phyloP scores from a whole-genome alignment of 495 filamentous ascomycete species.

The Haplographium delicatum region DNA sequence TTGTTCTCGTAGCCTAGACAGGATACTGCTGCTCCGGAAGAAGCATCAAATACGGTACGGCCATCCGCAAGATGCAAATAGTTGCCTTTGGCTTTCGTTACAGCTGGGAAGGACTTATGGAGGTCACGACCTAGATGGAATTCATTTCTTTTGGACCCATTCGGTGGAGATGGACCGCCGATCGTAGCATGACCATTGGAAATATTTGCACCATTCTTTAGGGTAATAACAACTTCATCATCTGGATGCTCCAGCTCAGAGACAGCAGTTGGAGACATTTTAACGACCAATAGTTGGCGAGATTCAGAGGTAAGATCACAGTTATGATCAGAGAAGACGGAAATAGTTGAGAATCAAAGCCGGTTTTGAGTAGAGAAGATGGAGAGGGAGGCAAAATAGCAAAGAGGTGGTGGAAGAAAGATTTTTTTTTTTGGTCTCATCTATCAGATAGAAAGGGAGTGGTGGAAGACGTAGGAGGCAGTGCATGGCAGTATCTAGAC shows the following conservation, averaged over 20 bases:
- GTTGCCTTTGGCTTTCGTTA: slow-evolving; percentile 20
- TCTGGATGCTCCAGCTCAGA: not conserved
- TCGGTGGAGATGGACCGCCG: not conserved
- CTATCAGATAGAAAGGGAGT: too few relatives aligned
- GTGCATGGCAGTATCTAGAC: too few relatives aligned
- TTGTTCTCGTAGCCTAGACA: slow-evolving; percentile 44
- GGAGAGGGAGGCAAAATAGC: not conserved
- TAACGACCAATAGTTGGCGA: too few relatives aligned
- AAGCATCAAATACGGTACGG: slow-evolving; percentile 58
- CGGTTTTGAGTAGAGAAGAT: not conserved
- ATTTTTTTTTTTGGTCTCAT: too few relatives aligned
- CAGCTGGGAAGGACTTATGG: slow-evolving; percentile 18
- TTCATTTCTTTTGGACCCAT: slow-evolving; percentile 1
- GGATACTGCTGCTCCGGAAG: slow-evolving; percentile 49
- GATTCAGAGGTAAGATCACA: too few relatives aligned
- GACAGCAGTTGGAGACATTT: slow-evolving; percentile 16
- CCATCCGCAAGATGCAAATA: slow-evolving; percentile 46
- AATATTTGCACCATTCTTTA: not conserved
- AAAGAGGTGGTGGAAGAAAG: too few relatives aligned
- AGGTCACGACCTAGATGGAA: slow-evolving; percentile 21
- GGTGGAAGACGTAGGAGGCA: too few relatives aligned
- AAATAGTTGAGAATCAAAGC: not conserved
- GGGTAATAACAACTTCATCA: not conserved
- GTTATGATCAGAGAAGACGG: not conserved
- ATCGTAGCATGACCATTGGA: not conserved